Percentiles rank a stretch among this genome's conserved stretches.
These are phyloP conservation scores for Orbilia blumenaviensis DNA, from an alignment of 2,329 filamentous ascomycete species.

Conservation along the genomic window DNA sequence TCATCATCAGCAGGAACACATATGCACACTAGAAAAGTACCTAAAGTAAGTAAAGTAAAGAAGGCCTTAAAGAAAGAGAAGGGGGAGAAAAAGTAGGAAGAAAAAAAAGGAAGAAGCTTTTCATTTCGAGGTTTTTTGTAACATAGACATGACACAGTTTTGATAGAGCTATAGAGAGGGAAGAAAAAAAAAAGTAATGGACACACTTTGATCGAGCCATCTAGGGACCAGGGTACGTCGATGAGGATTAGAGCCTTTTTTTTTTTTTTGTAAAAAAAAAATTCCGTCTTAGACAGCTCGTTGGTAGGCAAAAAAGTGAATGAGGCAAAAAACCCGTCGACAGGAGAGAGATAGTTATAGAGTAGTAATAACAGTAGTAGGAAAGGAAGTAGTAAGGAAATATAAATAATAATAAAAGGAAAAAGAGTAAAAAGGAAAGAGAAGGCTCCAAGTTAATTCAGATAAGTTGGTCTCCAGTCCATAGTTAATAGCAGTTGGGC, in stretches of 20 bases:
- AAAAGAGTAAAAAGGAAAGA: neutral
- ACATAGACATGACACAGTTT: constrained; percentile 17
- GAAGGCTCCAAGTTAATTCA: constrained; percentile 7
- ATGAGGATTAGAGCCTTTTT: constrained; percentile 1
- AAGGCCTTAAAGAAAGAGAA: neutral
- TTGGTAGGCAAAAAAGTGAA: constrained; percentile 10
- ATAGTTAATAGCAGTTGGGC: too few relatives aligned
- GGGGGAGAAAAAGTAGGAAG: neutral
- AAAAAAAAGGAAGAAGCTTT: constrained; percentile 23
- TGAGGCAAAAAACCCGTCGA: constrained; percentile 13
- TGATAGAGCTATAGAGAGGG: too few relatives aligned
- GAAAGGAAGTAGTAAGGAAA: neutral
- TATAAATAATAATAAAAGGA: neutral
- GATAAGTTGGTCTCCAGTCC: constrained; percentile 8
- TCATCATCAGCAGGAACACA: too few relatives aligned
- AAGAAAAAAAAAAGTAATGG: too few relatives aligned
- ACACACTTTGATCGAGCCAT: constrained; percentile 30
- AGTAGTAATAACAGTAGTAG: constrained; percentile 11
- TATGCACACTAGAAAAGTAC: too few relatives aligned
- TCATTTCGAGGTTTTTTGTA: constrained; percentile 28
- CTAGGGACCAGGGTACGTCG: constrained; percentile 6
- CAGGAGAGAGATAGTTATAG: neutral
- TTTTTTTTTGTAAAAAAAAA: too few relatives aligned
- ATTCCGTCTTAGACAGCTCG: neutral
- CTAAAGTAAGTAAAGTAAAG: neutral